Base-by-base conservation (phyloP, 176 grass and related monocot genomes). In the Stipa capillata region DNA sequence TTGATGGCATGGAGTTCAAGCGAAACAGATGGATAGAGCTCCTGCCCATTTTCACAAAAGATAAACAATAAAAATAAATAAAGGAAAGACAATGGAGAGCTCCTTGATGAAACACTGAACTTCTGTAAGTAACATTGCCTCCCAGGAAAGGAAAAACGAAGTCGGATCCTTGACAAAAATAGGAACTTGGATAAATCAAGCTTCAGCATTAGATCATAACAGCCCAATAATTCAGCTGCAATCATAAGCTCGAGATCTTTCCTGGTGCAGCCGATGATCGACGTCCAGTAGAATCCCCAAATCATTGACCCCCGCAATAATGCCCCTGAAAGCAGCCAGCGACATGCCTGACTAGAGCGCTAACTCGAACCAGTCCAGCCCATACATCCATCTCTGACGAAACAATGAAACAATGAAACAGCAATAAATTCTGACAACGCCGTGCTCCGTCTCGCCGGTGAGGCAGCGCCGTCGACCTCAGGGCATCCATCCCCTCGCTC, bases 321-420 rank as follows among this genome's bases (percentile, higher is more conserved):
- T 65, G 27, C 51, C 31, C 55, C 37, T 41, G 33, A 64, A 73
- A n/a, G 80, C 43, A 51, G 21, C n/a, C n/a, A n/a, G 50, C 32
- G 72, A 39, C 34, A 35, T 55, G 71, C 50, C 71, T 74, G 71
- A 39, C n/a, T n/a, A n/a, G n/a, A n/a, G n/a, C n/a, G n/a, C n/a
- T n/a, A n/a, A n/a, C n/a, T n/a, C n/a, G n/a, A n/a, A n/a, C n/a
- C n/a, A n/a, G n/a, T n/a, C n/a, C n/a, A n/a, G n/a, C n/a, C n/a
- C n/a, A n/a, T n/a, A n/a, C n/a, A n/a, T n/a, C n/a, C n/a, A n/a
- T n/a, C n/a, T n/a, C n/a, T n/a, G n/a, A n/a, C n/a, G n/a, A n/a
- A n/a, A n/a, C n/a, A n/a, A n/a, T n/a, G n/a, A n/a, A 28, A 73
- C 3, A 13, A 28, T 20, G 14, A 4, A 47, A 18, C 18, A 48